Evolutionary conservation across 2,329 filamentous ascomycete species (phyloP).

Genomic region (Phaeophleospora eucalypticola): DNA sequence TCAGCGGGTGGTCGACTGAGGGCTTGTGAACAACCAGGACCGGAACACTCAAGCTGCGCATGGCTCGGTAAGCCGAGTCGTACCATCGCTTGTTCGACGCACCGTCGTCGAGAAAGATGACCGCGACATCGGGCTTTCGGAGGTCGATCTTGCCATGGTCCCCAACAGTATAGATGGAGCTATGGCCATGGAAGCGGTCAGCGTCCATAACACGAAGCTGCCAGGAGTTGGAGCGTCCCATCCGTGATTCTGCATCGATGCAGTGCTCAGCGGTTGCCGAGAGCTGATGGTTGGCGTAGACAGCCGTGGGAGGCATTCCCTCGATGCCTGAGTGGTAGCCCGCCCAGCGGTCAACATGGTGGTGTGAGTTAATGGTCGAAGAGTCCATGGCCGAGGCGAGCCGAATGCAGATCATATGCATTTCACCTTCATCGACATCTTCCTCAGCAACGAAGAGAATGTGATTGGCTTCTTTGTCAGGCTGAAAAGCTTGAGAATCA

Average conservation of each 20-base stretch:
- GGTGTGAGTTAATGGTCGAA: background rate
- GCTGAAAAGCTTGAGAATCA: background rate
- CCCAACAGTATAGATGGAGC: conserved; percentile 14
- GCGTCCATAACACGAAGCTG: conserved; percentile 15
- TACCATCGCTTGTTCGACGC: conserved; percentile 1
- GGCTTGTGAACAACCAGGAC: conserved; percentile 1
- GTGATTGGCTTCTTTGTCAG: conserved; percentile 4
- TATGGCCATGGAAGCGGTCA: conserved; percentile 14
- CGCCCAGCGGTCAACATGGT: conserved; percentile 16
- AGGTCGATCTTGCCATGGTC: conserved; percentile 14
- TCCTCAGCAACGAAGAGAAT: conserved; percentile 19
- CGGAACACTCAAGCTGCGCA: conserved; percentile 10
- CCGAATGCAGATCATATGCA: conserved; percentile 16
- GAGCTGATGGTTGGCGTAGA: conserved; percentile 14
- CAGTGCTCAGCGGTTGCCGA: conserved; percentile 22
- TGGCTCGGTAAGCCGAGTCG: conserved; percentile 5
- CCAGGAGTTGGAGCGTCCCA: conserved; percentile 2
- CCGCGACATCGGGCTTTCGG: conserved; percentile 14
- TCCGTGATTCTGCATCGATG: conserved; percentile 12
- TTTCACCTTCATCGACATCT: conserved; percentile 1
- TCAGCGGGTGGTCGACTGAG: background rate
- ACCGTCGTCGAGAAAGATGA: conserved; percentile 11
- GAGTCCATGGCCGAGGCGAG: conserved; percentile 11
- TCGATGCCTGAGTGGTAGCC: conserved; percentile 16
- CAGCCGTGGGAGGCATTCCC: conserved; percentile 12